A percentile compares a stretch with the other conserved stretches of the same genome.
Evolutionary conservation across 208 protist genomes (phyloP).

Genomic region (Trypanosoma grayi): DNA sequence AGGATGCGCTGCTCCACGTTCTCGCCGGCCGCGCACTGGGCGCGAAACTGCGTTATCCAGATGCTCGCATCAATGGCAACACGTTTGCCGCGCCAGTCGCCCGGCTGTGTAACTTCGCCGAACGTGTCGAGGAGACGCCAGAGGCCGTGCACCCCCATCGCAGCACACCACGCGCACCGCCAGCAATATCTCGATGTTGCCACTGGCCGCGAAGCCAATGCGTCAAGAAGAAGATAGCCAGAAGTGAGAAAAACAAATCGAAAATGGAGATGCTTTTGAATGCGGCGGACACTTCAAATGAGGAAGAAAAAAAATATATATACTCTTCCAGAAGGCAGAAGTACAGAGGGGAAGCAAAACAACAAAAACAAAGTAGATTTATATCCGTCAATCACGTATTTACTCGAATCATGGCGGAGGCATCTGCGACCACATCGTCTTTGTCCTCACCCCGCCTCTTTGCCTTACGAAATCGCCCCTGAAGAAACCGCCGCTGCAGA

Average conservation of each 20-base stretch:
- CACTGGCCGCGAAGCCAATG: not conserved
- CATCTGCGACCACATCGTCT: not conserved
- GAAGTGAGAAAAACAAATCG: too few relatives aligned
- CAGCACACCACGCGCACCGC: too few relatives aligned
- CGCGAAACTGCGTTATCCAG: slow-evolving; percentile 83
- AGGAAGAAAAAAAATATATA: slow-evolving; percentile 1
- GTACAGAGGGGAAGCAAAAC: not conserved
- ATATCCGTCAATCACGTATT: too few relatives aligned
- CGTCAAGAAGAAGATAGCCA: too few relatives aligned
- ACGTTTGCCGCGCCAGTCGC: slow-evolving; percentile 55
- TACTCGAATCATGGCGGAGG: too few relatives aligned
- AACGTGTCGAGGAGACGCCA: slow-evolving; percentile 86
- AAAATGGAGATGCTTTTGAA: too few relatives aligned
- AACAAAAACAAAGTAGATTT: slow-evolving; percentile 25
- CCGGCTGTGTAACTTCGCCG: slow-evolving; percentile 64
- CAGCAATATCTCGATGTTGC: too few relatives aligned
- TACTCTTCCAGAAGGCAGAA: not conserved
- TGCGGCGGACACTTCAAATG: not conserved
- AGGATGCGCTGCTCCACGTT: slow-evolving; percentile 58
- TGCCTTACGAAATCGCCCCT: slow-evolving; percentile 65
- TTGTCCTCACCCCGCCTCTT: not conserved
- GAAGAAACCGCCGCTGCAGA: slow-evolving; percentile 69
- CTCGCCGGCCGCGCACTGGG: slow-evolving; percentile 34
- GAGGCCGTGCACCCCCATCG: slow-evolving; percentile 86
- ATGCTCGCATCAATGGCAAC: slow-evolving; percentile 90